Base-by-base conservation (phyloP, 345 rosid genomes). In the Citrus cavaleriei region DNA sequence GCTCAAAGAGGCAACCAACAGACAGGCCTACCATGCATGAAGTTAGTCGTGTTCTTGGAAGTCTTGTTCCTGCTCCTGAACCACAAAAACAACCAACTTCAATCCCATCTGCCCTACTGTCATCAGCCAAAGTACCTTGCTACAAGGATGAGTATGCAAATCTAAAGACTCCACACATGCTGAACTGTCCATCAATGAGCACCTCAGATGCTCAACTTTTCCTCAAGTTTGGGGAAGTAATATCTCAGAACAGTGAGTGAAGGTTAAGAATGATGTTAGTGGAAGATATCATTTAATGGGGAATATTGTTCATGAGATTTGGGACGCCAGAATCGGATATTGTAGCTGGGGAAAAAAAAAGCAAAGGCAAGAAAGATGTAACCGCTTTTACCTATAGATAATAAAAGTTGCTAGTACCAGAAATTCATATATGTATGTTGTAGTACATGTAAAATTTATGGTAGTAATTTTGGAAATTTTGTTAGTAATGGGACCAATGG, bases 21-120 rank as follows among this genome's bases (percentile, higher is more conserved):
- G 97, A 96, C 14, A 82, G 98, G 67, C 98, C 98, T 18, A 90
- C 97, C 2, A 96, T 96, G 98, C 98, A 94, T 51, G 94, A 94
- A 78, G 97, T 96, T 70, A 85, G 91, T 3, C 91, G 97, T 1
- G 98, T 96, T 32, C 89, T 96, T 0, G 83, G 87, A 28, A 96
- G 92, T 86, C 91, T 94, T 40, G 54, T 84, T 79, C 90, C 90
- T 10, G n/a, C 82, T 10, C 21, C 63, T 10, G 14, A 60, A 2
- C 87, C 88, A 6, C 81, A 89, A 5, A 91, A 90, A 73, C 95
- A 87, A 64, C 85, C 84, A 46, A 79, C 80, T 37, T 72, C 83
- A 2, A 51, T 66, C 61, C 81, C 81, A 25, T 81, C 84, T 0
- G 57, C 85, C 2, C 59, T 79, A 0, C 78, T 73, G n/a, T 81